Base-by-base conservation (phyloP, 2,329 filamentous ascomycete species). In the Corinectria fuckeliana region DNA sequence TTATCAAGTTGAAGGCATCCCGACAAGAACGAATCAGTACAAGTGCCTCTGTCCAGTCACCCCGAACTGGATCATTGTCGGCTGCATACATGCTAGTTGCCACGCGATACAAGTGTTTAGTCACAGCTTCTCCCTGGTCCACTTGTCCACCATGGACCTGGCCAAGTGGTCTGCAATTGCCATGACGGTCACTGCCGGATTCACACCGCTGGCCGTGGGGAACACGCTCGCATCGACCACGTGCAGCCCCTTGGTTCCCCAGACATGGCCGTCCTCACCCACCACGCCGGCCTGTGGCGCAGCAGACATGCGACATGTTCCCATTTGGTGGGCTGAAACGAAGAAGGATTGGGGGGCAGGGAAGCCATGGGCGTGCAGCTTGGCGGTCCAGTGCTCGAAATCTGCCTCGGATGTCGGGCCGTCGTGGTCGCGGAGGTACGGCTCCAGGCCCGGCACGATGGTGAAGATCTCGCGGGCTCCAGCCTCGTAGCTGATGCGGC, bases 101-200 rank as follows among this genome's bases (percentile, higher is more conserved):
- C 9, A 16, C n/a, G n/a, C 16, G 10, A 16, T 2, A 18, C 8
- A 9, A 18, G 8, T 9, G 4, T 38, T 20, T n/a, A n/a, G n/a
- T 36, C 18, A 45, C 42, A 45, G 13, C 10, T 21, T 53, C 20
- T 53, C 50, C 38, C 13, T 53, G 5, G 39, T 39, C 50, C 39
- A 32, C 7, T 45, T 28, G 8, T 42, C 21, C 23, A 13, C 50
- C 25, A 53, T 44, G 18, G 18, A 16, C 9, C 44, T 47, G 25
- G 55, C 51, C 34, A 63, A 38, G 11, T 44, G 26, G 65, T 88
- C 83, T 32, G 83, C 79, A 63, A 89, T 83, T 0, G 83, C 85
- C 89, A 91, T 91, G 52, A 78, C 83, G 2, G 88, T 91, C 21
- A 91, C 77, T 88, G 91, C 91, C 2, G 89, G 89, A 71, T 92